These are phyloP conservation scores for Flaveria robusta DNA, from an alignment of 129 eudicot species.

Conservation along the genomic window DNA sequence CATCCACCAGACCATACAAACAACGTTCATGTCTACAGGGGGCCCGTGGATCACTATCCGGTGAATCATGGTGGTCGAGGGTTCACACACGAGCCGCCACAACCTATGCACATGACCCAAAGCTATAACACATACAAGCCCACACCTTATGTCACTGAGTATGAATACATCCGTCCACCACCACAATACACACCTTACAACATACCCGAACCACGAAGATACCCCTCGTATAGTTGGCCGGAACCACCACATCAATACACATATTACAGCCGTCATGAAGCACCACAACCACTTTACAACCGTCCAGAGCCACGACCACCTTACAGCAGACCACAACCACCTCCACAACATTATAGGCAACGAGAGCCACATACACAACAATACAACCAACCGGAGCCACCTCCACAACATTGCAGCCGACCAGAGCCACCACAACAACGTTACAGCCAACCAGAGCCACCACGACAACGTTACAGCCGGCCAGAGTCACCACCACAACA, in stretches of 20 bases:
- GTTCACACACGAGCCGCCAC: conserved; percentile 44
- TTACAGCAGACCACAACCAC: background rate
- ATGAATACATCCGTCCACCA: conserved; percentile 55
- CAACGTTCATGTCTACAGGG: conserved; percentile 37
- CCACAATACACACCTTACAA: conserved; percentile 34
- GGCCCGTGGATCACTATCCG: conserved; percentile 27
- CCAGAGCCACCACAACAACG: conserved; percentile 11
- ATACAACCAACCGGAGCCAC: background rate
- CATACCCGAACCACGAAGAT: conserved; percentile 16
- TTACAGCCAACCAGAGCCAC: background rate
- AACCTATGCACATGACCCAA: conserved; percentile 47
- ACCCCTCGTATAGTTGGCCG: conserved; percentile 2
- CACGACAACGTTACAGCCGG: background rate
- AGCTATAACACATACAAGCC: conserved; percentile 67
- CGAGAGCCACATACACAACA: conserved; percentile 9
- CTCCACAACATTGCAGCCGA: conserved; percentile 7
- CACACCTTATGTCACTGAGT: conserved; percentile 64
- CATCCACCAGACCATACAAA: conserved; percentile 58
- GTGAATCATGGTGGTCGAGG: conserved; percentile 31
- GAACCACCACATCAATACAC: conserved; percentile 33
- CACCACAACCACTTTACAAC: conserved; percentile 10
- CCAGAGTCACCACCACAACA: conserved; percentile 20
- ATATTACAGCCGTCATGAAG: conserved; percentile 24
- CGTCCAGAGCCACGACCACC: background rate
- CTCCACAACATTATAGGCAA: conserved; percentile 3